Conservation (phyloP, 2,329 filamentous ascomycete species). For the Alternaria sp. region DNA sequence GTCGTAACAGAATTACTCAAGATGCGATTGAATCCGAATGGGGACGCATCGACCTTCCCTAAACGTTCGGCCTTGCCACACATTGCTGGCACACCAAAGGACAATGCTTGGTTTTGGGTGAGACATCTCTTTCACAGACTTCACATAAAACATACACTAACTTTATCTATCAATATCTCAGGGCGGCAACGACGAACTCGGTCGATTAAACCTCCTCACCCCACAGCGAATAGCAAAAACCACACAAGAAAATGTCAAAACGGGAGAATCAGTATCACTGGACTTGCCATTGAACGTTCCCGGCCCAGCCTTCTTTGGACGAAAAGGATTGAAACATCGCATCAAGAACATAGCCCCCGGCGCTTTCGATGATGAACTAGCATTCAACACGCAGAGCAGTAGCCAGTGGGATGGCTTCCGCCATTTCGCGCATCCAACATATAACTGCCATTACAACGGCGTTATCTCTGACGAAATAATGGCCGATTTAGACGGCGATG, state of each 20-base stretch:
- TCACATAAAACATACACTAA: background rate
- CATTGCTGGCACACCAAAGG: constrained; percentile 31
- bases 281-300: constrained; percentile 68
- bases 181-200: constrained; percentile 52
- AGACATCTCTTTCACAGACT: background rate
- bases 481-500: constrained; percentile 26
- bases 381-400: constrained; percentile 46
- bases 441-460: constrained; percentile 43
- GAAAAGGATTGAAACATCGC: constrained; percentile 60
- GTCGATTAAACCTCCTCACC: constrained; percentile 68
- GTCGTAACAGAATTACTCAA: background rate
- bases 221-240: constrained; percentile 62
- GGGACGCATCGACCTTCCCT: constrained; percentile 29
- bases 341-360: constrained; percentile 28
- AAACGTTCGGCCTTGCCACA: constrained; percentile 31
- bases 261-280: constrained; percentile 62
- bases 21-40: constrained; percentile 33
- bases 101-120: constrained; percentile 36
- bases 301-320: constrained; percentile 63
- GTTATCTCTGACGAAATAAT: constrained; percentile 38
- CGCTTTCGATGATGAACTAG: constrained; percentile 39
- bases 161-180: background rate
- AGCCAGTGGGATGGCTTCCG: constrained; percentile 50
- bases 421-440: constrained; percentile 44
- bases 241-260: constrained; percentile 60